Conservation (phyloP, 768 basidiomycete species). For the Tulasnella sp. region DNA sequence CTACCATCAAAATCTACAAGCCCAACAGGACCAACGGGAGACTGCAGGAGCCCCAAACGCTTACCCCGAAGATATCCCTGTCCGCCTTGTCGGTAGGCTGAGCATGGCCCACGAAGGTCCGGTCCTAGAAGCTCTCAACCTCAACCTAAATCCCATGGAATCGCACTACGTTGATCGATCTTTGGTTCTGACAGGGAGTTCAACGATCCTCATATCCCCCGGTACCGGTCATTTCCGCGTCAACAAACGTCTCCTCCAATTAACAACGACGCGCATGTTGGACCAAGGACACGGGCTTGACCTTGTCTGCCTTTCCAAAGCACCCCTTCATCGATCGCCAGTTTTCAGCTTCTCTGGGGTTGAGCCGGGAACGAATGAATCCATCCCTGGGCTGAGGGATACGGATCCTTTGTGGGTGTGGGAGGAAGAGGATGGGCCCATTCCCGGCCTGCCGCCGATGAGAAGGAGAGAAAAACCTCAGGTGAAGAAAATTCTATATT, state of each 20-base stretch:
- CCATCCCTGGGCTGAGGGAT: constrained; percentile 47
- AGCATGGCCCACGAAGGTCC: constrained; percentile 93
- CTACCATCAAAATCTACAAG: constrained; percentile 64
- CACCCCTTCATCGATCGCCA: constrained; percentile 90
- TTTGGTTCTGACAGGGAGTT: constrained; percentile 81
- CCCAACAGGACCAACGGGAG: background rate
- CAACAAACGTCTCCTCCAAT: constrained; percentile 81
- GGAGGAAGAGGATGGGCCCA: constrained; percentile 50
- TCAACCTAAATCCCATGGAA: constrained; percentile 90
- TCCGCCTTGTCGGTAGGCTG: constrained; percentile 74
- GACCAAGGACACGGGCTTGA: constrained; percentile 93
- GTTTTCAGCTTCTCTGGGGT: constrained; percentile 82
- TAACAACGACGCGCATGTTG: constrained; percentile 91
- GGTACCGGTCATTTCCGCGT: constrained; percentile 95
- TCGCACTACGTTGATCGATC: constrained; percentile 96
- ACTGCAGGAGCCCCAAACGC: constrained; percentile 21
- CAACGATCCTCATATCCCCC: constrained; percentile 85
- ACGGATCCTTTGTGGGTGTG: constrained; percentile 78
- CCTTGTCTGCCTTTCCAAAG: constrained; percentile 85
- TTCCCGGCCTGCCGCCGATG: constrained; percentile 41
- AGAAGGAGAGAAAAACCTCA: constrained; percentile 38
- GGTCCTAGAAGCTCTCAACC: constrained; percentile 91
- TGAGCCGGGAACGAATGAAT: constrained; percentile 28
- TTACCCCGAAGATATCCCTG: constrained; percentile 50
- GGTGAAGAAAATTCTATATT: constrained; percentile 71